Conservation (phyloP, 352 stramenopile genomes). For the Pythium graminicola region DNA sequence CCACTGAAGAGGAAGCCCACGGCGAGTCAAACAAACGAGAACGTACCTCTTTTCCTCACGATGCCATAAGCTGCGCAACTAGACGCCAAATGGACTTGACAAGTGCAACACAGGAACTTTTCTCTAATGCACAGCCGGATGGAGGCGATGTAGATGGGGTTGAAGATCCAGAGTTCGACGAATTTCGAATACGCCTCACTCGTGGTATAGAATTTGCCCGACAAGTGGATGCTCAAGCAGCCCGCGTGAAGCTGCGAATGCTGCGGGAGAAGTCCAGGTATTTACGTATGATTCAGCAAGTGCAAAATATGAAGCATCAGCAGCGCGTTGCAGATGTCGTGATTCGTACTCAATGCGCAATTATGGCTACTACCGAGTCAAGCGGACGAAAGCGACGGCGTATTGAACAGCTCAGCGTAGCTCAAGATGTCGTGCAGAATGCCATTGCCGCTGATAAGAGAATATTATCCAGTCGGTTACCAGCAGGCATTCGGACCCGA, state of each 20-base stretch:
- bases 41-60: background rate
- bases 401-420: constrained; percentile 42
- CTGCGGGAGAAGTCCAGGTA: constrained; percentile 44
- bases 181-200: constrained; percentile 64
- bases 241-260: constrained; percentile 29
- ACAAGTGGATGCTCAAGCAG: constrained; percentile 32
- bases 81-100: background rate
- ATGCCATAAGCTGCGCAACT: background rate
- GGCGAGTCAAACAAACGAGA: constrained; percentile 11
- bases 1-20: background rate
- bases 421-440: constrained; percentile 32
- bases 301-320: constrained; percentile 43
- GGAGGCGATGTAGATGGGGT: background rate
- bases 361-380: constrained; percentile 35
- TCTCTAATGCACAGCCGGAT: background rate
- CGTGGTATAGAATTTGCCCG: constrained; percentile 42
- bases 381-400: constrained; percentile 30
- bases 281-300: constrained; percentile 29
- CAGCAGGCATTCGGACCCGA: too few relatives aligned
- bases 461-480: background rate
- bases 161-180: constrained; percentile 28
- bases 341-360: constrained; percentile 48
- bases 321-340: constrained; percentile 55
- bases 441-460: background rate
- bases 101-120: background rate